Percentiles rank a stretch among this genome's conserved stretches.
Evolutionary conservation across 2,329 filamentous ascomycete species (phyloP).

Genomic region (Xylaria sp.): DNA sequence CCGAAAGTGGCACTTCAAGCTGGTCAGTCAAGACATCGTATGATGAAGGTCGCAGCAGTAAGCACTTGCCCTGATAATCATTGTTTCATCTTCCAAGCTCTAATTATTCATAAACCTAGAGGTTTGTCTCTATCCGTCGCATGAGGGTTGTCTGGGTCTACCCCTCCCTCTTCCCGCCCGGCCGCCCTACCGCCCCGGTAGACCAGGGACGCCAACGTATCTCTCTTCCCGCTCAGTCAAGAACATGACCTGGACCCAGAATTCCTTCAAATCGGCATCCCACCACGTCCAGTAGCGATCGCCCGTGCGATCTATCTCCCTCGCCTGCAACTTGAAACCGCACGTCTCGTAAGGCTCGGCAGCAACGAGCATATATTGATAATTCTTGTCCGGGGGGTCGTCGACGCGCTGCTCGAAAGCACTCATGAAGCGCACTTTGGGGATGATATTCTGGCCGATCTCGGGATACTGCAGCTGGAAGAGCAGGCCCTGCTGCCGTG

Average conservation of each 20-base stretch:
- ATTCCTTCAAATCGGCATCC: conserved; percentile 95
- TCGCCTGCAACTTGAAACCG: conserved; percentile 92
- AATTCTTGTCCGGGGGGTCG: conserved; percentile 88
- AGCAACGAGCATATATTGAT: conserved; percentile 93
- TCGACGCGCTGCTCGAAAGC: conserved; percentile 96
- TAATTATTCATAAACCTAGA: not conserved
- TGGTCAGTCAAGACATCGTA: conserved; percentile 19
- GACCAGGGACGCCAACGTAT: conserved; percentile 73
- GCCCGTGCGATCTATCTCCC: conserved; percentile 90
- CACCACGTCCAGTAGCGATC: conserved; percentile 94
- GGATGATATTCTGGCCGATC: conserved; percentile 76
- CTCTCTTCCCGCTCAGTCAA: conserved; percentile 97
- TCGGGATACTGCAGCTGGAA: conserved; percentile 98
- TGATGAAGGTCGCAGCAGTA: conserved; percentile 18
- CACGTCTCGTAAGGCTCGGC: conserved; percentile 99
- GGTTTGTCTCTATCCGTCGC: too few relatives aligned
- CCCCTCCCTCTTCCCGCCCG: not conserved
- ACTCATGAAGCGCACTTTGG: conserved; percentile 95
- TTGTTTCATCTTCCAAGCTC: not conserved
- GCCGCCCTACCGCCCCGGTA: conserved; percentile 53
- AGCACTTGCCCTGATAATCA: conserved; percentile 28
- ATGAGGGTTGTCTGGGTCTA: not conserved
- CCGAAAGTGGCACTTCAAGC: conserved; percentile 3
- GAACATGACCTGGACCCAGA: conserved; percentile 97
- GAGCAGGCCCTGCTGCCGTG: conserved; percentile 87